Evolutionary conservation across 352 stramenopile genomes (phyloP), one percentile per base, ranked within the genome.

Genomic region (Globisporangium megalacanthum): DNA sequence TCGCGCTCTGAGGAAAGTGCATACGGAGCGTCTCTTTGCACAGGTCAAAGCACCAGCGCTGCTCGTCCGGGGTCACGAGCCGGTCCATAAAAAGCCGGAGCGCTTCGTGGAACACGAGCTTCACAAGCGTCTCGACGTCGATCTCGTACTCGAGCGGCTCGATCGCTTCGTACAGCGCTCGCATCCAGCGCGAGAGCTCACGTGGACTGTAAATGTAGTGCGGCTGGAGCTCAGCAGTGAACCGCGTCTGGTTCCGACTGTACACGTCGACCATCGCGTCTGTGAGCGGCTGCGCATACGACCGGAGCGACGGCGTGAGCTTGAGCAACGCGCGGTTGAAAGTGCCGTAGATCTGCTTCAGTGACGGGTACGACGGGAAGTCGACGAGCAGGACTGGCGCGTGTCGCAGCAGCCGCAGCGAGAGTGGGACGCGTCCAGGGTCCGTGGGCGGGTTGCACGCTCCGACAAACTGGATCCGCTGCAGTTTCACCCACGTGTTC

Each of bases 151-250:
- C 96, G 29, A 98, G 79, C 15, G 91, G 86, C 46, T 97, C 89
- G 65, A 99, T 95, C 6, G 97, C 94, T 74, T 99, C 97, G 69
- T 99, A 99, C 62, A 99, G 76, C 14, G 97, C 97, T 41, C 98
- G 89, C 66, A 99, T 97, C 98, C 98, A 99, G 68, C 98, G 84
- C 46, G 91, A 99, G 6, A 99, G 75, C 73, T 99, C 98, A 54
- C 98, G 88, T 17, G 98, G 97, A 61, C 96, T 99, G 75, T 99
- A 99, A 50, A 99, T 98, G 72, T 99, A 99, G 66, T 99, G 98
- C 8, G 95, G 91, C 51, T 97, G 86, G 66, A 94, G 82, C 59
- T 97, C 89, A 3, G 92, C 75, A 1, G 85, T 96, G 67, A 99
- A 99, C 47, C 87, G 85, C 49, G 88, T 91, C 67, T 99, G 94